Conservation (phyloP, 176 grass and related monocot genomes). For the Areca catechu region DNA sequence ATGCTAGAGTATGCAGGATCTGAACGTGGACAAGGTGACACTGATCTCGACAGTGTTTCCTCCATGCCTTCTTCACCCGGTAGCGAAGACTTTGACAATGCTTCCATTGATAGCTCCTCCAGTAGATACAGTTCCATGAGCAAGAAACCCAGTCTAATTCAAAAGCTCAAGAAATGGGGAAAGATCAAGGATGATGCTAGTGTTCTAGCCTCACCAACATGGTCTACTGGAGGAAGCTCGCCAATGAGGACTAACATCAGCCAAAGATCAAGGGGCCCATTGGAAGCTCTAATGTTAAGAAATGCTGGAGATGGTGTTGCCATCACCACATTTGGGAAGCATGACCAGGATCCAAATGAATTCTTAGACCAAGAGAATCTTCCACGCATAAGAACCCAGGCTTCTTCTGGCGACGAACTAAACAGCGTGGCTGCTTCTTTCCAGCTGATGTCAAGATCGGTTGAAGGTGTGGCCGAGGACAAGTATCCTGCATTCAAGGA, state of each 20-base stretch:
- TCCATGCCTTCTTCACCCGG: conserved; percentile 61
- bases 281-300: conserved; percentile 87
- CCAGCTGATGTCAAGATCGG: conserved; percentile 62
- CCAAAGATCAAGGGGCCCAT: conserved; percentile 42
- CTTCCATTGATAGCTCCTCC: conserved; percentile 69
- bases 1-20: conserved; percentile 92
- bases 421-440: conserved; percentile 50
- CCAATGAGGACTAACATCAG: conserved; percentile 26
- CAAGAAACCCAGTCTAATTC: conserved; percentile 64
- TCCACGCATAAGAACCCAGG: conserved; percentile 9
- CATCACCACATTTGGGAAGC: conserved; percentile 79
- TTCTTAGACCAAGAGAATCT: conserved; percentile 37
- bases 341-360: conserved; percentile 45
- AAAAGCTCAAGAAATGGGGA: conserved; percentile 87
- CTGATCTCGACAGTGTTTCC: conserved; percentile 73
- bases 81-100: conserved; percentile 87
- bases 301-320: conserved; percentile 76
- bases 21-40: conserved; percentile 77
- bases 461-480: conserved; percentile 68
- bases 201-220: conserved; percentile 36
- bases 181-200: conserved; percentile 60
- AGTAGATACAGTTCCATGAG: conserved; percentile 72
- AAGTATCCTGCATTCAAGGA: conserved; percentile 92
- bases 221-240: conserved; percentile 31
- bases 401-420: conserved; percentile 13